Evolutionary conservation across 2,329 filamentous ascomycete species (phyloP).

Genomic region (Phaeosphaeria sp.): DNA sequence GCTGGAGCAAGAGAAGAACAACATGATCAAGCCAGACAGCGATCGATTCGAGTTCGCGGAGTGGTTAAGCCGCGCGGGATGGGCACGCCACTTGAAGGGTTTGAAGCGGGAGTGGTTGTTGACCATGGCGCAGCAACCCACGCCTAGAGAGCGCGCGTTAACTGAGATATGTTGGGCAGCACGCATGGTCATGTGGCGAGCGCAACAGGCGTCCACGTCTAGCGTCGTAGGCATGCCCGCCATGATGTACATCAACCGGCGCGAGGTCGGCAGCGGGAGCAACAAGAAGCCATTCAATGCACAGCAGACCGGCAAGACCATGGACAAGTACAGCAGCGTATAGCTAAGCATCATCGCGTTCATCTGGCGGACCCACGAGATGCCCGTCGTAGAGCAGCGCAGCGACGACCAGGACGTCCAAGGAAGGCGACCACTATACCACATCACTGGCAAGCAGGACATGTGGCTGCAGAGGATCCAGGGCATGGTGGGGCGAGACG

Average conservation of each 20-base stretch:
- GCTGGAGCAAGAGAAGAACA: neutral
- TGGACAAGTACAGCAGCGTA: conserved; percentile 8
- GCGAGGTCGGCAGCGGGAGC: neutral
- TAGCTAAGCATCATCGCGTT: conserved; percentile 10
- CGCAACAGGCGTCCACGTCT: conserved; percentile 3
- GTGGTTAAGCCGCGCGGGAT: conserved; percentile 3
- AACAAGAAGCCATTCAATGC: conserved; percentile 11
- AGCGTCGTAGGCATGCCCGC: conserved; percentile 6
- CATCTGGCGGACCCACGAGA: conserved; percentile 10
- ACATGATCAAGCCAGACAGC: neutral
- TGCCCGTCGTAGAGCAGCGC: neutral
- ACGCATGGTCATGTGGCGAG: conserved; percentile 9
- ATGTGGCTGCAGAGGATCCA: conserved; percentile 3
- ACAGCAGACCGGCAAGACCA: conserved; percentile 5
- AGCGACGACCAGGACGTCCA: neutral
- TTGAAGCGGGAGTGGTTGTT: conserved; percentile 10
- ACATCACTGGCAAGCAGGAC: conserved; percentile 5
- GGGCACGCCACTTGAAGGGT: conserved; percentile 9
- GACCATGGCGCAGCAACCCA: conserved; percentile 3
- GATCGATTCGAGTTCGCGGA: conserved; percentile 2
- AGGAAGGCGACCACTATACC: conserved; percentile 4
- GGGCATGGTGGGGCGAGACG: neutral
- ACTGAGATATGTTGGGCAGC: conserved; percentile 5
- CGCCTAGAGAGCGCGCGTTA: conserved; percentile 1
- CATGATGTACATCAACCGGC: conserved; percentile 8